Conservation (phyloP, 176 grass and related monocot species). For the Paspalum vaginatum region DNA sequence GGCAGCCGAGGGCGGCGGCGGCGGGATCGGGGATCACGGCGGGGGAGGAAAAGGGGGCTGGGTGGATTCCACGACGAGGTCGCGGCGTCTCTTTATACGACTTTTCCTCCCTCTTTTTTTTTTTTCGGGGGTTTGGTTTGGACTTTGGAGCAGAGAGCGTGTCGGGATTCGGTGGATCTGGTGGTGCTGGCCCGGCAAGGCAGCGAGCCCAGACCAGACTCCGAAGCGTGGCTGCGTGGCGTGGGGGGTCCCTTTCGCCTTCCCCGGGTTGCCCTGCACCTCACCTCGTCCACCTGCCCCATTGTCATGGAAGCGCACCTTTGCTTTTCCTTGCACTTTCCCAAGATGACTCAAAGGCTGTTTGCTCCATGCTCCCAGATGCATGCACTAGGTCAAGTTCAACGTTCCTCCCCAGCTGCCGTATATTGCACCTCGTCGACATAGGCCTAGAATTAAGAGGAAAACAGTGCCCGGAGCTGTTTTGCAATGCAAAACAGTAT, state of each 20-base stretch:
- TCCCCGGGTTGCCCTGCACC: conserved; percentile 27
- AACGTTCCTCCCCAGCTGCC: neutral
- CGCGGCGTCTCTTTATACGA: conserved; percentile 38
- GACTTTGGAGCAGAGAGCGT: neutral
- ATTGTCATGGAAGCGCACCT: too few relatives aligned
- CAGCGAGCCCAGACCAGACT: neutral
- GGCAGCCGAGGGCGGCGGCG: neutral
- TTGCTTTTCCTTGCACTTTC: conserved; percentile 21
- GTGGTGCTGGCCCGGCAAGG: neutral
- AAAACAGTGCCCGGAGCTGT: too few relatives aligned
- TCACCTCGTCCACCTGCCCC: too few relatives aligned
- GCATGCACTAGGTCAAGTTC: neutral
- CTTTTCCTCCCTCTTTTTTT: conserved; percentile 5
- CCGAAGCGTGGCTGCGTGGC: conserved; percentile 9
- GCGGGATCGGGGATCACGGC: neutral
- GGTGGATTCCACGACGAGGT: conserved; percentile 34
- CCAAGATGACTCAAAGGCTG: conserved; percentile 15
- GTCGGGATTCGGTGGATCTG: conserved; percentile 43
- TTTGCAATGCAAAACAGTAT: too few relatives aligned
- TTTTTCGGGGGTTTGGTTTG: neutral
- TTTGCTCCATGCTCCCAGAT: too few relatives aligned
- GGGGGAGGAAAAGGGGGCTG: neutral
- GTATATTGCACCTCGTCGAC: too few relatives aligned
- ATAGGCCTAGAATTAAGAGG: too few relatives aligned
- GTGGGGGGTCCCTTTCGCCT: conserved; percentile 1